Conservation (phyloP, 2,329 filamentous ascomycete species). For the Xylariaceae sp. region DNA sequence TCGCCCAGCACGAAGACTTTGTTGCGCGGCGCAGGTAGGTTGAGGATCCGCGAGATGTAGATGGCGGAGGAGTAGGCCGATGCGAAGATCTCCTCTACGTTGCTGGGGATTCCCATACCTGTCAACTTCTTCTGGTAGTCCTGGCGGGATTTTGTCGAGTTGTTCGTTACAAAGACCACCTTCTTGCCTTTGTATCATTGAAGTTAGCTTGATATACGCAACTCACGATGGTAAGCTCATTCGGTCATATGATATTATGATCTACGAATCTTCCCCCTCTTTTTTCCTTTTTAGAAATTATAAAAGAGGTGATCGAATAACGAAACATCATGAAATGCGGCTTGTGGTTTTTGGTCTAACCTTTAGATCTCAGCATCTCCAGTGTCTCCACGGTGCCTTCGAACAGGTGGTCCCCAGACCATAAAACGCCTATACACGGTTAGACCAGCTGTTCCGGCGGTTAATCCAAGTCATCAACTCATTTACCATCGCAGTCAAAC, state of each 20-base stretch:
- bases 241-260: neutral
- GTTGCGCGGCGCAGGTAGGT: constrained; percentile 71
- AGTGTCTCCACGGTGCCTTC: constrained; percentile 81
- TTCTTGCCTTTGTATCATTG: constrained; percentile 64
- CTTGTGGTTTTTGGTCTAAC: constrained; percentile 41
- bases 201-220: neutral
- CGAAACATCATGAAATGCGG: neutral
- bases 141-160: constrained; percentile 90
- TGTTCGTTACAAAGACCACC: constrained; percentile 96
- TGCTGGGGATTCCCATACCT: constrained; percentile 70
- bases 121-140: constrained; percentile 94
- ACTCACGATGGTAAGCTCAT: no score
- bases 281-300: neutral
- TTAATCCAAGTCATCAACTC: constrained; percentile 7
- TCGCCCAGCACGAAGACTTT: constrained; percentile 96
- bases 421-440: constrained; percentile 65
- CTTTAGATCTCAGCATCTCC: constrained; percentile 74
- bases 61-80: constrained; percentile 93
- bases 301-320: neutral
- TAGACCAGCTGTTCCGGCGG: neutral
- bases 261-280: neutral
- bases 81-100: constrained; percentile 88
- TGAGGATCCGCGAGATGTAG: constrained; percentile 90
- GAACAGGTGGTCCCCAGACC: constrained; percentile 91
- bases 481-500: constrained; percentile 91